phyloP scores from a whole-genome alignment of 2,329 filamentous ascomycete species.

The Fusarium tricinctum region DNA sequence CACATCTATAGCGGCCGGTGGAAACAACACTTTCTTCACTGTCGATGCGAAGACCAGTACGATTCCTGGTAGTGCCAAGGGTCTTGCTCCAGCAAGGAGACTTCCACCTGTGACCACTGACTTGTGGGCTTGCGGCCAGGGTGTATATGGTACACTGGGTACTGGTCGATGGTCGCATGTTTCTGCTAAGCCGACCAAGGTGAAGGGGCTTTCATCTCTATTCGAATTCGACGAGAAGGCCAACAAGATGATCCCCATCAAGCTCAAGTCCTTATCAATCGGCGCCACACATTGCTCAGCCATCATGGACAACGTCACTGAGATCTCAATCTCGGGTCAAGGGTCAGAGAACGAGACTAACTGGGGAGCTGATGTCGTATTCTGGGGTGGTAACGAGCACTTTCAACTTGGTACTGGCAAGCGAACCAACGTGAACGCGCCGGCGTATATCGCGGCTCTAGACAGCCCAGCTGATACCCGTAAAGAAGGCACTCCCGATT shows the following conservation, averaged over 20 bases:
- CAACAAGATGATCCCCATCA: conserved; percentile 80
- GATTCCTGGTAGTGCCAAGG: conserved; percentile 29
- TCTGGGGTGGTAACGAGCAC: conserved; percentile 95
- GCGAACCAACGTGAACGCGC: conserved; percentile 81
- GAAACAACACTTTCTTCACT: conserved; percentile 87
- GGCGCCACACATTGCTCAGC: conserved; percentile 86
- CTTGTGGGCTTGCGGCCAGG: conserved; percentile 88
- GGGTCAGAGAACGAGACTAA: conserved; percentile 79
- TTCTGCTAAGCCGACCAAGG: conserved; percentile 80
- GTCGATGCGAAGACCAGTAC: conserved; percentile 77
- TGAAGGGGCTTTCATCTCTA: conserved; percentile 85
- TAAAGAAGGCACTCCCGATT: conserved; percentile 71
- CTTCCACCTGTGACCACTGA: conserved; percentile 64
- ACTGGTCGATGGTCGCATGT: conserved; percentile 92
- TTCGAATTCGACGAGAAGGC: conserved; percentile 87
- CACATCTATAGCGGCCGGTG: conserved; percentile 86
- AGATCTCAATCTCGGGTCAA: conserved; percentile 67
- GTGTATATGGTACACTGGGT: conserved; percentile 85
- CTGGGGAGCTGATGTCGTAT: conserved; percentile 89
- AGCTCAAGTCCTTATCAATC: conserved; percentile 78
- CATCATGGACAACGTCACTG: conserved; percentile 84
- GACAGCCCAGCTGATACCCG: conserved; percentile 73
- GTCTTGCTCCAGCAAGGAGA: conserved; percentile 51
- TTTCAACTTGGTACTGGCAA: conserved; percentile 95
- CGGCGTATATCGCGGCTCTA: conserved; percentile 82